These are phyloP conservation scores for Chlorella vulgaris DNA, from an alignment of 139 green algal species.

Conservation along the genomic window DNA sequence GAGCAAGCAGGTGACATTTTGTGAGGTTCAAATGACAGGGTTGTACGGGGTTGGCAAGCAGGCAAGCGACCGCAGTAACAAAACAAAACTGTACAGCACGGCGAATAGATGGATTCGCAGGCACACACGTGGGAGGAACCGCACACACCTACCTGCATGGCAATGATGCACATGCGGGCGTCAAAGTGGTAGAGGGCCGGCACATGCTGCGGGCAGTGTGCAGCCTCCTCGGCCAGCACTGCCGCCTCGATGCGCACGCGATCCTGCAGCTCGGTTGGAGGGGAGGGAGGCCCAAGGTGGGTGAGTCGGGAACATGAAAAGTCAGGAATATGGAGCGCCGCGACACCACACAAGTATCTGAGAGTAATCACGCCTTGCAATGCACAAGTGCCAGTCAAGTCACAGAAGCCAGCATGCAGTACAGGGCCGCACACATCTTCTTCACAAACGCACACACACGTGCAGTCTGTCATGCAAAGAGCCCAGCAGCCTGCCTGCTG, in stretches of 20 bases:
- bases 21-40: neutral
- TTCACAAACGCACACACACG: no score
- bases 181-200: constrained; percentile 78
- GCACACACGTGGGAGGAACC: neutral
- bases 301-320: no score
- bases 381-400: neutral
- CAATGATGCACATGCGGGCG: constrained; percentile 59
- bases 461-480: no score
- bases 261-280: constrained; percentile 52
- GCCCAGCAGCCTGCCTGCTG: neutral
- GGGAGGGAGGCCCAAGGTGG: neutral
- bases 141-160: constrained; percentile 62
- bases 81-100: no score
- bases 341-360: no score
- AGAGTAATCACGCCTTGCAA: no score
- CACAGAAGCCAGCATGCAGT: neutral
- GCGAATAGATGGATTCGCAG: no score
- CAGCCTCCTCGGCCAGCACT: constrained; percentile 62
- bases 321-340: no score
- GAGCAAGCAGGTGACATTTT: no score
- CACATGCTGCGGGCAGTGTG: constrained; percentile 78
- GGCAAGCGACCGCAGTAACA: no score
- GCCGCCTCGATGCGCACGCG: constrained; percentile 74
- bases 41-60: neutral
- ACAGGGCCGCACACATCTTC: neutral